Conservation (phyloP, 78 protist species). For the Planoprotostelium fungivorum region DNA sequence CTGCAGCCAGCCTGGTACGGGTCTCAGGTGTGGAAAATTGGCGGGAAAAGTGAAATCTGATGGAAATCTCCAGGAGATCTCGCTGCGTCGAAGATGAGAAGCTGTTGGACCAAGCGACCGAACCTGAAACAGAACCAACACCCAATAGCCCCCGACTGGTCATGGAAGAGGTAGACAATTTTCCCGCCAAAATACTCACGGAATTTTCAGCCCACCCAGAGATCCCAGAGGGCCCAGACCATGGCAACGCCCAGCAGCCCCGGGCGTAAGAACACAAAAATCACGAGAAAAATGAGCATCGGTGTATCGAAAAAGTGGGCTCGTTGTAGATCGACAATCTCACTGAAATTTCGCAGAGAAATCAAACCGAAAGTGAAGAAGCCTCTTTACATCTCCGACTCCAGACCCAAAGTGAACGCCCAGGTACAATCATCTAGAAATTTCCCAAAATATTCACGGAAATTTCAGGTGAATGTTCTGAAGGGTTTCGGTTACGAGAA, state of each 20-base stretch:
- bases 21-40: constrained; percentile 2
- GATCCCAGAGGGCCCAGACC: too few species aligned
- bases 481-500: constrained; percentile 72
- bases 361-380: neutral
- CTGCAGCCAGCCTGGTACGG: constrained; percentile 32
- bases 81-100: constrained; percentile 34
- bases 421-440: constrained; percentile 15
- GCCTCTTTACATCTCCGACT: constrained; percentile 62
- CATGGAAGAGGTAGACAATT: neutral
- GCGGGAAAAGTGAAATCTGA: too few species aligned
- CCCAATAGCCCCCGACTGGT: neutral
- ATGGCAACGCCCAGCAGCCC: too few species aligned
- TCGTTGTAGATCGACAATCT: neutral
- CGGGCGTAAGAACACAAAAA: neutral
- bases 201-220: too few species aligned
- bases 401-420: constrained; percentile 82
- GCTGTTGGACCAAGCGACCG: neutral
- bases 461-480: constrained; percentile 12
- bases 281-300: neutral
- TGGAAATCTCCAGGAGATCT: neutral
- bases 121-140: neutral
- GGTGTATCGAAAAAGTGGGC: neutral
- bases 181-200: too few species aligned
- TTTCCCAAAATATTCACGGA: constrained; percentile 2
- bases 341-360: neutral